Conservation (phyloP, 352 stramenopile genomes). For the Phytophthora multivora region DNA sequence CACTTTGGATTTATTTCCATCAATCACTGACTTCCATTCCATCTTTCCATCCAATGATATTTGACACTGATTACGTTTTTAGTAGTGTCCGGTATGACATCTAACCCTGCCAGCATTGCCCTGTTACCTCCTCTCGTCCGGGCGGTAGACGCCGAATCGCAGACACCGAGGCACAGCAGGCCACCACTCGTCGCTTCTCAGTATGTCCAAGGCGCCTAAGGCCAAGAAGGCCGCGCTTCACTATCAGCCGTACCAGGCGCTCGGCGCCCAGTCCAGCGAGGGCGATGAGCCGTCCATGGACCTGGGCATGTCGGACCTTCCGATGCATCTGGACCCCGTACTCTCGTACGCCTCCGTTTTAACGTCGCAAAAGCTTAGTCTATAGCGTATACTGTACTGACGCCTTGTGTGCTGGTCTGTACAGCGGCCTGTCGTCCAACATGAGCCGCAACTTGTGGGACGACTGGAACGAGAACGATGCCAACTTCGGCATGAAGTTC, state of each 20-base stretch:
- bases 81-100: slow-evolving; percentile 9
- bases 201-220: slow-evolving; percentile 85
- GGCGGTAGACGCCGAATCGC: slow-evolving; percentile 36
- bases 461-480: slow-evolving; percentile 86
- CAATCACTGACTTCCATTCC: background rate
- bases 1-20: background rate
- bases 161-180: slow-evolving; percentile 8
- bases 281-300: slow-evolving; percentile 44
- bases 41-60: slow-evolving; percentile 5
- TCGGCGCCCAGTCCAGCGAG: slow-evolving; percentile 30
- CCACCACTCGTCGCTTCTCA: slow-evolving; percentile 1
- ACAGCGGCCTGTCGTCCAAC: slow-evolving; percentile 76
- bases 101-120: background rate
- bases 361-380: background rate
- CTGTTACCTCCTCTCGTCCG: slow-evolving; percentile 5
- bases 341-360: slow-evolving; percentile 52
- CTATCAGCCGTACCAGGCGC: slow-evolving; percentile 82
- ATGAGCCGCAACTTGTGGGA: slow-evolving; percentile 88
- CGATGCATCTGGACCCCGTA: slow-evolving; percentile 70
- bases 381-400: background rate
- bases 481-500: slow-evolving; percentile 70
- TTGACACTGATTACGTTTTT: slow-evolving; percentile 8
- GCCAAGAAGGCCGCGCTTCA: slow-evolving; percentile 73
- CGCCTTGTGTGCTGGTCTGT: background rate
- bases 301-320: slow-evolving; percentile 54